Evolutionary conservation across 768 basidiomycete genomes (phyloP).

Genomic region (Panus rudis): DNA sequence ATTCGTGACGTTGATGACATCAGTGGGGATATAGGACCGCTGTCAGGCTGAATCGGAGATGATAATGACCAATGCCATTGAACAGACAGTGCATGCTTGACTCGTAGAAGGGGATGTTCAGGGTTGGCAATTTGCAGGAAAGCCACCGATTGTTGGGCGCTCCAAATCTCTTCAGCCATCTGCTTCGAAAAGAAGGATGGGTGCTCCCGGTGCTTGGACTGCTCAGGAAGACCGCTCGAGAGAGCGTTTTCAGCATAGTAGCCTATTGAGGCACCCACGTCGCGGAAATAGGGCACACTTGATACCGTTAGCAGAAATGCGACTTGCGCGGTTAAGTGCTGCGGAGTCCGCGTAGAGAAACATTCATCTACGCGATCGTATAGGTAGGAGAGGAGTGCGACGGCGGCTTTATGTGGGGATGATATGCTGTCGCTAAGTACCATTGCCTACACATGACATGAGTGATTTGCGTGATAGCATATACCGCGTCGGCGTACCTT

Average conservation of each 20-base stretch:
- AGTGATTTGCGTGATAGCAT: neutral
- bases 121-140: constrained; percentile 60
- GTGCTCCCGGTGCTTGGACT: constrained; percentile 33
- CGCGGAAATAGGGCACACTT: constrained; percentile 56
- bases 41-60: constrained; percentile 17
- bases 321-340: constrained; percentile 42
- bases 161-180: constrained; percentile 46
- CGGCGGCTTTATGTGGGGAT: constrained; percentile 24
- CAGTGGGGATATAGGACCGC: constrained; percentile 25
- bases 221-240: constrained; percentile 11
- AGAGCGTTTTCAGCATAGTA: constrained; percentile 17
- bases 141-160: constrained; percentile 62
- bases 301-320: constrained; percentile 63
- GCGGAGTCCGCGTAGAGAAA: constrained; percentile 45
- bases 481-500: constrained; percentile 37
- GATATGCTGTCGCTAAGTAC: too few relatives aligned
- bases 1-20: constrained; percentile 14
- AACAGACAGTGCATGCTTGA: too few relatives aligned
- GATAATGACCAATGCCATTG: neutral
- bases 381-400: constrained; percentile 50
- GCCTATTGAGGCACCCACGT: constrained; percentile 55
- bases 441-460: constrained; percentile 11
- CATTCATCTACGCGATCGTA: constrained; percentile 51
- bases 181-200: constrained; percentile 58
- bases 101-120: constrained; percentile 56